A percentile compares a stretch with the other conserved stretches of the same genome.
Evolutionary conservation across 2,329 filamentous ascomycete genomes (phyloP).

Genomic region (Claviceps pazoutovae): DNA sequence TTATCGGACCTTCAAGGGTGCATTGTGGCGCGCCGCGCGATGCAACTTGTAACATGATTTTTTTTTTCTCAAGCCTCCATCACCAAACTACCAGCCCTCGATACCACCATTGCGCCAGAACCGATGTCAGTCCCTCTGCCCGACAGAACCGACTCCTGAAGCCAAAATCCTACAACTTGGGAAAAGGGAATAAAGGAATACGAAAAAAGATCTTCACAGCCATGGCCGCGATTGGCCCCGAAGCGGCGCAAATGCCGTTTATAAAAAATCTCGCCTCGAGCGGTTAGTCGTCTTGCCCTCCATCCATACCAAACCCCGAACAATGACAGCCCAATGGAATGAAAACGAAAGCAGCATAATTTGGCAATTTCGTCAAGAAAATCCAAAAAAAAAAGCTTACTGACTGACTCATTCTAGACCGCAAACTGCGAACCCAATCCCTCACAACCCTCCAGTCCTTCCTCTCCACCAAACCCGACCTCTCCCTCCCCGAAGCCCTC

Average conservation of each 20-base stretch:
- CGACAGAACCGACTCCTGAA: background rate
- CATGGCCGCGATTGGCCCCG: constrained; percentile 1
- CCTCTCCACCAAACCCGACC: constrained; percentile 47
- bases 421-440: constrained; percentile 62
- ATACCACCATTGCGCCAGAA: background rate
- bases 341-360: background rate
- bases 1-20: background rate
- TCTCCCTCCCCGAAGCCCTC: constrained; percentile 57
- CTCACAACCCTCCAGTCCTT: constrained; percentile 65
- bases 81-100: background rate
- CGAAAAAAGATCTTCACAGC: too few species aligned
- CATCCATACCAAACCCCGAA: background rate
- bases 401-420: constrained; percentile 38
- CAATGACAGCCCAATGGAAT: background rate
- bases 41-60: background rate
- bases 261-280: constrained; percentile 75
- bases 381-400: background rate
- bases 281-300: constrained; percentile 37
- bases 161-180: background rate
- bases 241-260: constrained; percentile 50
- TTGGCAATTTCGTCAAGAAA: background rate
- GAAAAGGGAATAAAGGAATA: background rate
- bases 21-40: too few species aligned
- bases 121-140: background rate
- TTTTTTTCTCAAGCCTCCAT: background rate